Conservation (phyloP, 441 rosid species). For the Populus hybrid region DNA sequence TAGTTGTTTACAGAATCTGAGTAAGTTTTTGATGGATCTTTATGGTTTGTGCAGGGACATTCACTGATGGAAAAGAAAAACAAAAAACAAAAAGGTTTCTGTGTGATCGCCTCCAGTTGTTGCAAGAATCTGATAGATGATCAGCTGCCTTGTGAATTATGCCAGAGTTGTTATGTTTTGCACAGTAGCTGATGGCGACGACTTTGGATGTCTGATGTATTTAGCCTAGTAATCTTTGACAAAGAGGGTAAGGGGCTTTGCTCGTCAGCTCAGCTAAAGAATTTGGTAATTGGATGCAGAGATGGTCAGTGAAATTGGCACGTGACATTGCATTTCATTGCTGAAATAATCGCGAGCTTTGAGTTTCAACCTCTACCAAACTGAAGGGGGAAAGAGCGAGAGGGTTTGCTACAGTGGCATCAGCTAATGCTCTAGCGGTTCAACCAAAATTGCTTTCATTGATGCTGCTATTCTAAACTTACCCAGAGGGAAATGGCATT, state of each 20-base stretch:
- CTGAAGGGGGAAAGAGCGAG: not conserved
- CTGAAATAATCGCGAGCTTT: not conserved
- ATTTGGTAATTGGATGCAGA: constrained; percentile 2
- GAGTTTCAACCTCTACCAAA: not conserved
- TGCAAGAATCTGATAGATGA: constrained; percentile 1
- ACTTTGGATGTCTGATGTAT: not conserved
- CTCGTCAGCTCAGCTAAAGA: not conserved
- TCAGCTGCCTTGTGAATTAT: constrained; percentile 1
- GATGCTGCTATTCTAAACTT: not conserved
- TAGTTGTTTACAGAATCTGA: not conserved
- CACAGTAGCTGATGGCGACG: not conserved
- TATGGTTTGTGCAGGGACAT: constrained; percentile 14
- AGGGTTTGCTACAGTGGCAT: not conserved
- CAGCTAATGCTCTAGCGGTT: not conserved
- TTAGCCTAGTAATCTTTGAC: constrained; percentile 1
- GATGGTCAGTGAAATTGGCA: not conserved
- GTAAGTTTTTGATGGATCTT: constrained; percentile 8
- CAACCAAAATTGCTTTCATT: not conserved
- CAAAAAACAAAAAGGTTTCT: not conserved
- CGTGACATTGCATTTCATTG: not conserved
- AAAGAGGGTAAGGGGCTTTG: constrained; percentile 4
- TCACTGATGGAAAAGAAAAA: not conserved
- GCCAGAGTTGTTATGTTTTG: constrained; percentile 2
- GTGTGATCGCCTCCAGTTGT: not conserved
- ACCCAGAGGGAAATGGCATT: not conserved